These are phyloP conservation scores for Mallotus repandus DNA, from an alignment of 441 rosid genomes.

Conservation along the genomic window DNA sequence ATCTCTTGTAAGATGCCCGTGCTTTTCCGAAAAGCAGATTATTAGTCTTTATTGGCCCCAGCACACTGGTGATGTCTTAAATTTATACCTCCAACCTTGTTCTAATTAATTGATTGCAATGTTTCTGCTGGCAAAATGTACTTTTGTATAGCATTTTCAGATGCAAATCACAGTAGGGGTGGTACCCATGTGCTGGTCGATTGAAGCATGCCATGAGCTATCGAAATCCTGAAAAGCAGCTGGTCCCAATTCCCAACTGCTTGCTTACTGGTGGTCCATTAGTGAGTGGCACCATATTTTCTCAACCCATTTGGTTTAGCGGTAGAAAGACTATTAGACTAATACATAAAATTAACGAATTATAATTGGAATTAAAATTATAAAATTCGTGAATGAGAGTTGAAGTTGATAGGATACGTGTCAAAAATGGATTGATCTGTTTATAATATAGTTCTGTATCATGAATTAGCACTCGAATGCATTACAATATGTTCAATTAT, in stretches of 20 bases:
- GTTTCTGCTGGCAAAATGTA: conserved; percentile 10
- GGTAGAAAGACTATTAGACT: too few species aligned
- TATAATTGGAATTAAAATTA: too few species aligned
- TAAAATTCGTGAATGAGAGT: too few species aligned
- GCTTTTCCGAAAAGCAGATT: not conserved
- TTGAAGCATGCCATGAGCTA: conserved; percentile 8
- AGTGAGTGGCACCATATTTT: not conserved
- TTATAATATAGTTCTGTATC: too few species aligned
- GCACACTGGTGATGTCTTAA: not conserved
- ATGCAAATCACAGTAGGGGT: not conserved
- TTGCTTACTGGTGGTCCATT: not conserved
- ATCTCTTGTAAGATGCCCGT: not conserved
- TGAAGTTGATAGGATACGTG: too few species aligned
- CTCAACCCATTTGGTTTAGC: not conserved
- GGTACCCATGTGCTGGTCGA: conserved; percentile 1
- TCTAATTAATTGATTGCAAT: not conserved
- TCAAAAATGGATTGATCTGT: too few species aligned
- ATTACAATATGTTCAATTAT: too few species aligned
- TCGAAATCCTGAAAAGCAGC: not conserved
- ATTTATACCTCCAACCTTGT: not conserved
- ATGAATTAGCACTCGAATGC: too few species aligned
- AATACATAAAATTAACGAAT: too few species aligned
- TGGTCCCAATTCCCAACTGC: not conserved
- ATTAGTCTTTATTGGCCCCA: conserved; percentile 4
- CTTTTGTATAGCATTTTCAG: not conserved